Conservation (phyloP, 306 rosid genomes). For the Ziziphus jujuba region DNA sequence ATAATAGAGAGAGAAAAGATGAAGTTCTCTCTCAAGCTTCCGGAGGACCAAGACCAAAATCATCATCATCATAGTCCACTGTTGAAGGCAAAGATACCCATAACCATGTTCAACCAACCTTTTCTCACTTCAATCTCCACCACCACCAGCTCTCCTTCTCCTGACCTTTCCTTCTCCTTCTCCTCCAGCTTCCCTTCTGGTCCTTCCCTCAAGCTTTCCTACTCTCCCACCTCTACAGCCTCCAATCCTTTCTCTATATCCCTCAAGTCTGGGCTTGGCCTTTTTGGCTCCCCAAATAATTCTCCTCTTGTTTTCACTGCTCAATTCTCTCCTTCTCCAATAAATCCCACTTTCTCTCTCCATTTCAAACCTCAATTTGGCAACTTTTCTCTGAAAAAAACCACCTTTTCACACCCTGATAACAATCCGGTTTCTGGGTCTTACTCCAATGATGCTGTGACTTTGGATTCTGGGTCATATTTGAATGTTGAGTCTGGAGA, state of each 20-base stretch:
- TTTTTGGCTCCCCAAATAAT: constrained; percentile 61
- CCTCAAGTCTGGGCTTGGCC: constrained; percentile 82
- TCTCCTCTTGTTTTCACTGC: constrained; percentile 85
- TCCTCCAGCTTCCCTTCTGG: constrained; percentile 58
- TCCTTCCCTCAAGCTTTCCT: constrained; percentile 53
- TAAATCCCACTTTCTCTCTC: constrained; percentile 66
- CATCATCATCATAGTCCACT: constrained; percentile 19
- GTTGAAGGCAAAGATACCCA: constrained; percentile 66
- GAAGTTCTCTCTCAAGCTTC: constrained; percentile 71
- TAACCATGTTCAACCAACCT: constrained; percentile 59
- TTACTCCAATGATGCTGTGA: constrained; percentile 5
- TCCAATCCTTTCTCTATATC: constrained; percentile 59
- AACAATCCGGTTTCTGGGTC: constrained; percentile 29
- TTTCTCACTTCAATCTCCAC: constrained; percentile 50
- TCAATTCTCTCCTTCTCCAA: constrained; percentile 50
- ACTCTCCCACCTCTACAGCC: constrained; percentile 45
- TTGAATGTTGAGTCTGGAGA: constrained; percentile 26
- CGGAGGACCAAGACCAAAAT: constrained; percentile 31
- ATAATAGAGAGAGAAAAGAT: constrained; percentile 28
- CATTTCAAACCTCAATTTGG: constrained; percentile 79
- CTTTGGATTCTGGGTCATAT: constrained; percentile 21
- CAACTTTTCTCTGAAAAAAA: constrained; percentile 56
- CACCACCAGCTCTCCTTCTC: constrained; percentile 30
- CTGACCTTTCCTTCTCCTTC: constrained; percentile 69
- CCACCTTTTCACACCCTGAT: constrained; percentile 45